phyloP scores from a whole-genome alignment of 306 rosid genomes.

The Leucaena leucocephala region DNA sequence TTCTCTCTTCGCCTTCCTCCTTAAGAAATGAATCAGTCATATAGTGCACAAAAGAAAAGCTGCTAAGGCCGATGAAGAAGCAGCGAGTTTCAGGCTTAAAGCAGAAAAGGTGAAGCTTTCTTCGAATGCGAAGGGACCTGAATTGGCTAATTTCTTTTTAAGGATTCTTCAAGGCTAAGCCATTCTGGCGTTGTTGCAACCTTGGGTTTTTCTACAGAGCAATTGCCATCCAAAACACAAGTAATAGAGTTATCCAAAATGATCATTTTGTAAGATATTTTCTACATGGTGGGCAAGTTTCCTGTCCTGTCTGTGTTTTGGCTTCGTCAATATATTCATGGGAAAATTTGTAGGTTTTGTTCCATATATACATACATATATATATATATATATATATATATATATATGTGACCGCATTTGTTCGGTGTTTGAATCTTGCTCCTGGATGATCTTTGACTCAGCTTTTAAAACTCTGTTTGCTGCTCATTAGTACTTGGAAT shows the following conservation, averaged over 20 bases:
- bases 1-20: background rate
- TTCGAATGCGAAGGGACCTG: background rate
- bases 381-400: too few relatives aligned
- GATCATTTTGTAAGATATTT: background rate
- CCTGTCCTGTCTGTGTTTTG: background rate
- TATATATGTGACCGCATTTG: background rate
- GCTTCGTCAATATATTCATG: background rate
- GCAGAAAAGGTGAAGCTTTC: background rate
- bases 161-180: background rate
- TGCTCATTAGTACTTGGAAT: background rate
- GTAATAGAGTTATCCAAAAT: background rate
- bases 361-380: background rate
- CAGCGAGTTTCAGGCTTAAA: background rate
- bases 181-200: background rate
- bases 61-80: background rate
- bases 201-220: background rate
- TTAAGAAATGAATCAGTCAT: background rate
- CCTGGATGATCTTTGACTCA: background rate
- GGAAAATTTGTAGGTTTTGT: background rate
- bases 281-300: background rate
- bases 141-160: background rate
- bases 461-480: background rate
- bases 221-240: background rate
- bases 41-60: background rate
- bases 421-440: background rate